Percentiles rank a stretch among this genome's conserved stretches.
phyloP scores from a whole-genome alignment of 164 flowering plant species.

The Cinnamomum chago region DNA sequence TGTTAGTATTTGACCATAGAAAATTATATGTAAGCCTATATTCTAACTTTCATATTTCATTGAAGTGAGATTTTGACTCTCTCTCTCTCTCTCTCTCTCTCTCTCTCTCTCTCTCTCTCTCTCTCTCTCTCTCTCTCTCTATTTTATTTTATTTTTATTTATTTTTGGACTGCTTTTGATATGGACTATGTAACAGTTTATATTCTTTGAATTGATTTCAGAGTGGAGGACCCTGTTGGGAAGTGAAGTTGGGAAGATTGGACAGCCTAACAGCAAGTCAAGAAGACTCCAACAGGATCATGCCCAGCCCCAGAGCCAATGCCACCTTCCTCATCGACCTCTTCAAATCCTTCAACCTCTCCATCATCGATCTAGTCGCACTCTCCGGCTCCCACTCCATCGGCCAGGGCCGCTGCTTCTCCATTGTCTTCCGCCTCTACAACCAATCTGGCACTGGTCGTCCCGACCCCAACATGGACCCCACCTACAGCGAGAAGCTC shows the following conservation, averaged over 20 bases:
- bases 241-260: slow-evolving; percentile 65
- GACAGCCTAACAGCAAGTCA: slow-evolving; percentile 86
- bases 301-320: slow-evolving; percentile 92
- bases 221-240: slow-evolving; percentile 93
- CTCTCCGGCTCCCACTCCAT: slow-evolving; percentile 93
- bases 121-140: too few species aligned
- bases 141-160: too few species aligned
- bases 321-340: slow-evolving; percentile 60
- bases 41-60: too few species aligned
- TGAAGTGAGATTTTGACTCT: too few species aligned
- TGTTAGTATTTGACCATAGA: too few species aligned
- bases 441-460: slow-evolving; percentile 80
- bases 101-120: too few species aligned
- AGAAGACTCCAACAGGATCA: slow-evolving; percentile 63
- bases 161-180: too few species aligned
- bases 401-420: slow-evolving; percentile 82
- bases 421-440: slow-evolving; percentile 80
- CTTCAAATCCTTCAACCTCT: slow-evolving; percentile 56
- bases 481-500: slow-evolving; percentile 45
- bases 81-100: too few species aligned
- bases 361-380: slow-evolving; percentile 73
- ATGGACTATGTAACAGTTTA: too few species aligned
- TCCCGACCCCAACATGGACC: slow-evolving; percentile 80
- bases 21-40: too few species aligned
- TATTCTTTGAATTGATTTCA: slow-evolving; percentile 13